phyloP scores from a whole-genome alignment of 1,139 yeast species.

The Tardiomyces blankii region DNA sequence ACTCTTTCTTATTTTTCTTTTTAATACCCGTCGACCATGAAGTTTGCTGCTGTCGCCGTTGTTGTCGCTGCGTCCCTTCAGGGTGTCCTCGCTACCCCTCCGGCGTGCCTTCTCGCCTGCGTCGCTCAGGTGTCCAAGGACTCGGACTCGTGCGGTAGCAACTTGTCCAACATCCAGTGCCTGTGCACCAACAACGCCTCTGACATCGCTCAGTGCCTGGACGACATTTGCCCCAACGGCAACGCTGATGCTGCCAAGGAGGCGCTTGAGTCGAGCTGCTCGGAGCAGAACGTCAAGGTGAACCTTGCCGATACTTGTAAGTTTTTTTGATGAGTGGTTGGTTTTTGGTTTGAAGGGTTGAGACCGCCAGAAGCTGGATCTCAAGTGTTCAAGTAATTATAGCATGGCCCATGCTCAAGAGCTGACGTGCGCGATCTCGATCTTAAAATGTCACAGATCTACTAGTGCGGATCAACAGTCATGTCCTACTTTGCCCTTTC shows the following conservation, averaged over 20 bases:
- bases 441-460: no score
- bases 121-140: constrained; percentile 53
- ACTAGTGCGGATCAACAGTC: no score
- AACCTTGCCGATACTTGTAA: background rate
- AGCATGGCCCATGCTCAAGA: no score
- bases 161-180: constrained; percentile 54
- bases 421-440: no score
- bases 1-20: no score
- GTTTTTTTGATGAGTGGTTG: background rate
- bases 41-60: constrained; percentile 37
- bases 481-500: no score
- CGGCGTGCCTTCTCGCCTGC: constrained; percentile 81
- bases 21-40: constrained; percentile 6
- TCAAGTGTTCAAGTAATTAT: no score
- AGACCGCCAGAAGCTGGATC: no score
- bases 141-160: constrained; percentile 36
- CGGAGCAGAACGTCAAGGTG: background rate
- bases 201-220: constrained; percentile 49
- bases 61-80: constrained; percentile 38
- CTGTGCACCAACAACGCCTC: constrained; percentile 45
- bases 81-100: constrained; percentile 54
- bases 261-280: constrained; percentile 35
- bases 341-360: no score
- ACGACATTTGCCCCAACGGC: constrained; percentile 53
- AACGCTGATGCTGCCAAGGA: constrained; percentile 44